These are phyloP conservation scores for Coniochaeta sp. DNA, from an alignment of 2,329 filamentous ascomycete genomes.

Conservation along the genomic window DNA sequence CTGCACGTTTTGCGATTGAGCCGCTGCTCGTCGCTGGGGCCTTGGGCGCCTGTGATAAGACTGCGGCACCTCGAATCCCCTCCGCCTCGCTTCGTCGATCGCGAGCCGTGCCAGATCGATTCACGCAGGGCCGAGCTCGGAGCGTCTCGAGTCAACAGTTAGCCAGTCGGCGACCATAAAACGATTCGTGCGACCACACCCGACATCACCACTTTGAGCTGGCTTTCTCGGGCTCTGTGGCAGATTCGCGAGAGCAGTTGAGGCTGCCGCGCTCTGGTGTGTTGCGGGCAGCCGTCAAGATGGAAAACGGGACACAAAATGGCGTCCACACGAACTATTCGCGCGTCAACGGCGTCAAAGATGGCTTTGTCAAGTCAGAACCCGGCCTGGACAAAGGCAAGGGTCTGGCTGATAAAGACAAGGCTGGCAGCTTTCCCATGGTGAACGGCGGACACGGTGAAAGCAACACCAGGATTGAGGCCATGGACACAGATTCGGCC, in stretches of 20 bases:
- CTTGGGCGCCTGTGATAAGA: neutral
- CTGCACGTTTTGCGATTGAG: constrained; percentile 3
- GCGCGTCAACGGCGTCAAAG: constrained; percentile 36
- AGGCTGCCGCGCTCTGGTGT: neutral
- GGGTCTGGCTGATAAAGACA: constrained; percentile 6
- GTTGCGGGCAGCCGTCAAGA: constrained; percentile 11
- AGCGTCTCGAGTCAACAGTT: neutral
- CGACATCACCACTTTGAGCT: neutral
- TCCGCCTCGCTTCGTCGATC: neutral
- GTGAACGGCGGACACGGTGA: constrained; percentile 12
- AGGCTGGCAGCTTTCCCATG: constrained; percentile 17
- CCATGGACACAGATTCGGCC: constrained; percentile 11
- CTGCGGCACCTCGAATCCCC: neutral
- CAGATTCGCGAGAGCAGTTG: constrained; percentile 6
- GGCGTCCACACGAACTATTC: constrained; percentile 45
- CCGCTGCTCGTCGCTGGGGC: neutral
- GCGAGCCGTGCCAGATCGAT: neutral
- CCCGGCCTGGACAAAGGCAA: constrained; percentile 26
- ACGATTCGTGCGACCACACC: neutral
- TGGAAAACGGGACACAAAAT: constrained; percentile 38
- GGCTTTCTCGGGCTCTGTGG: neutral
- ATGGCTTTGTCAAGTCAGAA: constrained; percentile 20
- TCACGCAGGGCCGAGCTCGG: neutral
- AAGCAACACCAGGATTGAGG: neutral
- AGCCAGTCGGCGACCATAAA: neutral